Evolutionary conservation across 2,329 filamentous ascomycete genomes (phyloP), one percentile per base, ranked within the genome.

Genomic region (Fusarium brevicatenulatum): DNA sequence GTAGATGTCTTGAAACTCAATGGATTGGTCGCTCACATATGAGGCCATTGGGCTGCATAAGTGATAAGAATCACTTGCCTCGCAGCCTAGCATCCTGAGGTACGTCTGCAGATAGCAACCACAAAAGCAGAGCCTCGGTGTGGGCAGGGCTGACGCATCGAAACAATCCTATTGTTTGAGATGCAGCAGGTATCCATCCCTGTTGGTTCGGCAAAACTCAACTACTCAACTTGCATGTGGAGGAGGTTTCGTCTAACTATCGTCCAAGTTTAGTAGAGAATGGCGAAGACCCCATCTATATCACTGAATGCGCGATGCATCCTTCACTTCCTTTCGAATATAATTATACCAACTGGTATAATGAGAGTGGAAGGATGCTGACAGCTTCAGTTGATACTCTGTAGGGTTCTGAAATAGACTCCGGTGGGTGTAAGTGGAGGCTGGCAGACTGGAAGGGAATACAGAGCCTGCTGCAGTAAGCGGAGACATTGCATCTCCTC

Each of bases 31-130:
- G 21, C 34, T 54, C n/a, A 44, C 21, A 39, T 53, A 28, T 65
- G 71, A 73, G 63, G 67, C 71, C 67, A 68, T 58, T 57, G 52
- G 47, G 52, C 58, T 72, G 67, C 71, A 72, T 68, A 71, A 37
- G 56, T 52, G 50, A 59, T 52, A 52, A 44, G 47, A 50, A 65
- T 46, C 43, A 57, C 57, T 43, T 71, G 40, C 39, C 57, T 73
- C 50, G 54, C 52, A 74, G 44, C 37, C 58, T 74, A 49, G 39
- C 50, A 19, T 55, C 50, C 50, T 53, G 44, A 58, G 53, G 43
- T 66, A 63, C 49, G 32, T 54, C 37, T 70, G 42, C 34, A 56
- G 37, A 62, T 69, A 30, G 55, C 59, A 70, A 52, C 23, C 49
- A 28, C 47, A 66, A 30, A 49, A 44, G 68, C 46, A 61, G 63